Evolutionary conservation across 192 early-diverging fungal genomes (phyloP).

Genomic region (Chytriomyces sp.): DNA sequence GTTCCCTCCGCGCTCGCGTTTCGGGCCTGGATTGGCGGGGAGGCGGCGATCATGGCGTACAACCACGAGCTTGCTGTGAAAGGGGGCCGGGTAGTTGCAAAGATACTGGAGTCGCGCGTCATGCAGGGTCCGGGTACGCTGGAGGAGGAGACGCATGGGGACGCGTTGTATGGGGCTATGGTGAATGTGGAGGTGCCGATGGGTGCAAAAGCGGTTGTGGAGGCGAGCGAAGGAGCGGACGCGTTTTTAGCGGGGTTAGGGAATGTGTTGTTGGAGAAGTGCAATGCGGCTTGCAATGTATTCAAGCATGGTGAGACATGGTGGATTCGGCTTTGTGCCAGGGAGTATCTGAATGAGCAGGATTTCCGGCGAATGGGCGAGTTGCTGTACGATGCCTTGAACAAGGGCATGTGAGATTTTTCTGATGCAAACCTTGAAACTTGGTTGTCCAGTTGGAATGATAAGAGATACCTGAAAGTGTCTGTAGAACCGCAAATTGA

Average conservation of each 20-base stretch:
- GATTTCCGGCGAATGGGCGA: no score
- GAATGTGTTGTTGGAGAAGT: constrained; percentile 36
- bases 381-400: no score
- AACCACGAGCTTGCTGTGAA: constrained; percentile 54
- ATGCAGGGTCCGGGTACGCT: constrained; percentile 30
- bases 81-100: constrained; percentile 60
- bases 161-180: constrained; percentile 55
- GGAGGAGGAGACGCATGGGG: constrained; percentile 29
- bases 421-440: no score
- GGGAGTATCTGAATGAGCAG: no score
- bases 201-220: constrained; percentile 44
- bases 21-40: constrained; percentile 60
- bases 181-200: constrained; percentile 51
- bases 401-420: no score
- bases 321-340: constrained; percentile 59
- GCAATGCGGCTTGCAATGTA: constrained; percentile 36
- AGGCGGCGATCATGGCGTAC: constrained; percentile 59
- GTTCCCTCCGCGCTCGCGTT: constrained; percentile 50
- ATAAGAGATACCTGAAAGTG: no score
- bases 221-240: constrained; percentile 13
- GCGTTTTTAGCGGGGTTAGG: constrained; percentile 17
- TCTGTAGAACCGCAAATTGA: no score
- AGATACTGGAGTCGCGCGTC: constrained; percentile 56
- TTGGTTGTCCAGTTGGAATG: no score
- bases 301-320: constrained; percentile 54